Evolutionary conservation across 495 filamentous ascomycete species (phyloP).

Genomic region (Aspergillus hancockii): DNA sequence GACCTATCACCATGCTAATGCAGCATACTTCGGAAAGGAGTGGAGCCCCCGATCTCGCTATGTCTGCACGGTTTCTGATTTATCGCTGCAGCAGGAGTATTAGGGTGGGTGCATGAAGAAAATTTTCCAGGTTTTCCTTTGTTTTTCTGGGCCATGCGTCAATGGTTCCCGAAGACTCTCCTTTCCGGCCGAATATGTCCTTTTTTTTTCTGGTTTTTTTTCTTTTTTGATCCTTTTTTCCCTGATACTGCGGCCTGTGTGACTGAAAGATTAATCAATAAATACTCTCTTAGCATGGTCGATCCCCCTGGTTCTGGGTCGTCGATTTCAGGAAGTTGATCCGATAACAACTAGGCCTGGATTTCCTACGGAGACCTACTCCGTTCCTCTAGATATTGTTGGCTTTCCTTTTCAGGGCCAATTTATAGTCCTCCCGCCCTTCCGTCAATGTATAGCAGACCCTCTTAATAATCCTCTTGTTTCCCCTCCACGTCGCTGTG

Average conservation of each 20-base stretch:
- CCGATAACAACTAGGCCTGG: background rate
- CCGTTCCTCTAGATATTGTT: background rate
- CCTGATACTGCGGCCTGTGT: background rate
- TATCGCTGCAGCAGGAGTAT: conserved; percentile 8
- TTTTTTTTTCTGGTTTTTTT: conserved; percentile 13
- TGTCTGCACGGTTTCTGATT: conserved; percentile 1
- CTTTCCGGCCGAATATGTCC: conserved; percentile 14
- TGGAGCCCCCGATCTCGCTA: background rate
- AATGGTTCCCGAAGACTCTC: conserved; percentile 7
- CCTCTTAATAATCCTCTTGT: background rate
- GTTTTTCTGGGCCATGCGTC: background rate
- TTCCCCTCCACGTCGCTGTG: background rate
- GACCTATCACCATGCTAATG: conserved; percentile 3
- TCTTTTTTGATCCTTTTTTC: background rate
- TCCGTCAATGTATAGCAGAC: background rate
- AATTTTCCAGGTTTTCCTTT: conserved; percentile 2
- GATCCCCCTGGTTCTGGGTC: background rate
- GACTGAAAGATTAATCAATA: background rate
- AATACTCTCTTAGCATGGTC: background rate
- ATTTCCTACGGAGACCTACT: background rate
- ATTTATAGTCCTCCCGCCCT: background rate
- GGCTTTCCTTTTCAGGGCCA: background rate
- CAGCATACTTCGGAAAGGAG: background rate
- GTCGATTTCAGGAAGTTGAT: background rate
- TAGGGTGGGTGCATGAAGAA: conserved; percentile 12